Base-by-base conservation (phyloP, 345 rosid genomes). In the Cochlearia excelsa region DNA sequence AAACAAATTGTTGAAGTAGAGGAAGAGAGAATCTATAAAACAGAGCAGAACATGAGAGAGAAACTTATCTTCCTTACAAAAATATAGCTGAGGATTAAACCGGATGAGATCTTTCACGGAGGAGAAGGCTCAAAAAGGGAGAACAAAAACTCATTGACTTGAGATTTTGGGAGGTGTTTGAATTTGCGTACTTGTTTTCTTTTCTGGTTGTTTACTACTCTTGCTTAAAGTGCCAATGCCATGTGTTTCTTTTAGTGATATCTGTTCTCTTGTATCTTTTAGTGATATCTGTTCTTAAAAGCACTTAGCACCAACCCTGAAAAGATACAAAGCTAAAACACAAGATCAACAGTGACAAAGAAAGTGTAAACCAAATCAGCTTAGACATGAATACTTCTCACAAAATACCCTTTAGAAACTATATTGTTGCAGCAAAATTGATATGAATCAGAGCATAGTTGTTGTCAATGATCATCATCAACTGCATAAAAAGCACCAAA, bases 221-320 rank as follows among this genome's bases (percentile, higher is more conserved):
- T 5, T 54, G 37, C 65, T 59, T 65, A 46, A 66, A 61, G 50
- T 64, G 70, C 38, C 60, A 33, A 71, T 53, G 58, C 60, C 3
- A 71, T 53, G 58, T 26, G 55, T 65, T 65, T 72, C 71, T 72
- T 58, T 47, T 41, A 46, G 67, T 71, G 41, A 60, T 59, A 40
- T 4, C 54, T 40, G 40, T 34, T 63, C 41, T 59, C 55, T 39
- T 59, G 56, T 65, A 54, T 66, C 58, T 35, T 56, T 65, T 71
- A 65, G 61, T 59, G 49, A 30, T 43, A 34, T 48, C 42, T 46
- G 30, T 65, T 65, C 53, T 44, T 33, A 33, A 33, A 45, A 69
- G 45, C 35, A 35, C 37, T 34, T 52, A 30, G 47, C 49, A 23
- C 49, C 26, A 55, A 11, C 48, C 47, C 51, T 35, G 49, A 59